phyloP scores from a whole-genome alignment of 306 rosid species.

The Medicago lupulina region DNA sequence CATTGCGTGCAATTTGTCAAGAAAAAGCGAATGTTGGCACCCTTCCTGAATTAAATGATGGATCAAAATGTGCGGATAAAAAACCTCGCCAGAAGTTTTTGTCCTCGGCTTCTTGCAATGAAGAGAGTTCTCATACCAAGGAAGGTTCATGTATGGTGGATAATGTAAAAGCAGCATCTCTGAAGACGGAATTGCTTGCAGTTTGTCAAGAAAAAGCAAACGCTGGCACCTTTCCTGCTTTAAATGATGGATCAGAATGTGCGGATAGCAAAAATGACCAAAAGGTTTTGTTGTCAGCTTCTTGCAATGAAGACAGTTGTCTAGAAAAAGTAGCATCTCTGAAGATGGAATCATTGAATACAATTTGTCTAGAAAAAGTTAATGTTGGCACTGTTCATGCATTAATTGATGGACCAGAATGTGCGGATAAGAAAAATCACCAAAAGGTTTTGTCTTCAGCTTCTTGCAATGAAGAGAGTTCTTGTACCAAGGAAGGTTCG shows the following conservation, averaged over 20 bases:
- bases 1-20: neutral
- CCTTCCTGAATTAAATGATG: neutral
- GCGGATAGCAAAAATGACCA: neutral
- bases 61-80: neutral
- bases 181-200: neutral
- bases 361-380: conserved; percentile 27
- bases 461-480: conserved; percentile 26
- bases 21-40: neutral
- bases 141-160: neutral
- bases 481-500: neutral
- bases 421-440: conserved; percentile 28
- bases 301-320: neutral
- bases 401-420: conserved; percentile 36
- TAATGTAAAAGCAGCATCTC: neutral
- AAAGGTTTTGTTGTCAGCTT: neutral
- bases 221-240: neutral
- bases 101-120: neutral
- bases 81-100: neutral
- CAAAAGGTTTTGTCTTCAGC: conserved; percentile 33
- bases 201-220: neutral
- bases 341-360: conserved; percentile 13
- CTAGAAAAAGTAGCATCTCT: neutral
- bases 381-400: conserved; percentile 22
- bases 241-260: neutral
- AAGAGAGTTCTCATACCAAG: neutral